These are phyloP conservation scores for Hordeum vulgare DNA, from an alignment of 176 grass and related monocot species.

Conservation along the genomic window MorexV3_pseudomolecules_assembly NC_058519.1:523873469-523873968, in stretches of 20 bases:
- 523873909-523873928: conserved; percentile 43
- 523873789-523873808: conserved; percentile 55
- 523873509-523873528: conserved; percentile 60
- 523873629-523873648: conserved; percentile 48
- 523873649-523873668: conserved; percentile 59
- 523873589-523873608: conserved; percentile 60
- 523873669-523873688: conserved; percentile 63
- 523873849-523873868: conserved; percentile 66
- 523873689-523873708: conserved; percentile 45
- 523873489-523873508: conserved; percentile 40
- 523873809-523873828: conserved; percentile 65
- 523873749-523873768: conserved; percentile 37
- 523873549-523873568: conserved; percentile 67
- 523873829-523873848: conserved; percentile 68
- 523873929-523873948: conserved; percentile 63
- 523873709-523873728: conserved; percentile 44
- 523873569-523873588: conserved; percentile 72
- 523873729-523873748: conserved; percentile 14
- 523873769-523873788: conserved; percentile 44
- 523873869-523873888: conserved; percentile 61
- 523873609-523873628: conserved; percentile 74
- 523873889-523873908: conserved; percentile 76
- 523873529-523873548: conserved; percentile 64
- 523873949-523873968: conserved; percentile 63
- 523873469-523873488: conserved; percentile 36